Evolutionary conservation across 345 rosid genomes (phyloP).

Genomic region (Boechera divaricarpa): DNA sequence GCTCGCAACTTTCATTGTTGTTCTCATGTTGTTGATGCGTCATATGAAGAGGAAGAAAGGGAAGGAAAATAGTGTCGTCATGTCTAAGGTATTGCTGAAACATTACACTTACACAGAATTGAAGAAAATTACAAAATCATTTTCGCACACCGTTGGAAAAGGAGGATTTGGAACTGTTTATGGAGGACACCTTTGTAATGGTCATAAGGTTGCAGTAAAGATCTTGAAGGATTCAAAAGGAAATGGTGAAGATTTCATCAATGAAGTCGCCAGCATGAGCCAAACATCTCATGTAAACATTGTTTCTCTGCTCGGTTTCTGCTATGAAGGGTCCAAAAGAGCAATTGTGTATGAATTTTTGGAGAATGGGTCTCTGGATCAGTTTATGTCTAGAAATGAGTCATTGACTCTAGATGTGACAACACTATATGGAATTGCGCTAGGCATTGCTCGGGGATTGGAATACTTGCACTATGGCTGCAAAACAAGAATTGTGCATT

Average conservation of each 20-base stretch:
- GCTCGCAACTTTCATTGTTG: not conserved
- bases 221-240: not conserved
- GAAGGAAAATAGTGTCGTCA: not conserved
- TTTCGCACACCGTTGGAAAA: not conserved
- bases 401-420: not conserved
- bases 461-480: constrained; percentile 29
- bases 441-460: constrained; percentile 15
- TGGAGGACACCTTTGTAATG: not conserved
- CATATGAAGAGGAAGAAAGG: too few species aligned
- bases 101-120: not conserved
- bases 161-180: constrained; percentile 9
- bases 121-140: constrained; percentile 1
- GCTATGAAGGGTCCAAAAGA: not conserved
- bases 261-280: not conserved
- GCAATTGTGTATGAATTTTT: not conserved
- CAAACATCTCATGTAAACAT: not conserved
- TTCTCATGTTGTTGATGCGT: too few species aligned
- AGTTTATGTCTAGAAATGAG: not conserved
- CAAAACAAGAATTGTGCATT: constrained; percentile 53
- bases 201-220: not conserved
- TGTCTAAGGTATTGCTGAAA: not conserved
- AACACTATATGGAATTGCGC: not conserved
- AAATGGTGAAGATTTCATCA: constrained; percentile 5
- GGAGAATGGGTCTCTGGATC: not conserved
- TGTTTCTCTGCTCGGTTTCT: not conserved